Percentiles rank a stretch among this genome's conserved stretches.
Evolutionary conservation across 2,329 filamentous ascomycete species (phyloP).

Genomic region (Chalaropsis thielavioides): DNA sequence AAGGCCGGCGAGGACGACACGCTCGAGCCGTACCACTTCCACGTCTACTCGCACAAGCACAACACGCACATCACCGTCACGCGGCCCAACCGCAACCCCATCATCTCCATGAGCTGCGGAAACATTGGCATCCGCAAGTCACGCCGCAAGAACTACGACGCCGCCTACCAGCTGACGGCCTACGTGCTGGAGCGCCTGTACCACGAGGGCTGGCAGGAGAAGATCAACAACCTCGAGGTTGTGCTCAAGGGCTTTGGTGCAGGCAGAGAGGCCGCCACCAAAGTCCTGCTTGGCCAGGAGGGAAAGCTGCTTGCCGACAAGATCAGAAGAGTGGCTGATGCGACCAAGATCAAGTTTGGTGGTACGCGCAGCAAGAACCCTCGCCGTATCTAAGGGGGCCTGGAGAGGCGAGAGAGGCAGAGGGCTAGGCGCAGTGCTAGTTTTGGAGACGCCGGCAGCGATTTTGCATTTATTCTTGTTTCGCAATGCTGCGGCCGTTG

Average conservation of each 20-base stretch:
- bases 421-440: background rate
- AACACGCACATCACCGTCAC: constrained; percentile 91
- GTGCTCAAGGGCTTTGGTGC: constrained; percentile 71
- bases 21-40: constrained; percentile 63
- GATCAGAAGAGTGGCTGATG: constrained; percentile 69
- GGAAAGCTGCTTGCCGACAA: constrained; percentile 59
- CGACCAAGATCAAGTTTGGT: constrained; percentile 87
- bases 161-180: constrained; percentile 76
- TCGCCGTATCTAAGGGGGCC: constrained; percentile 49
- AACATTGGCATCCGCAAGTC: constrained; percentile 86
- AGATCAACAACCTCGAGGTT: constrained; percentile 66
- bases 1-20: constrained; percentile 21
- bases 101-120: constrained; percentile 68
- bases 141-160: constrained; percentile 70
- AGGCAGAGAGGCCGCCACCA: constrained; percentile 77
- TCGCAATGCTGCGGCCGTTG: background rate
- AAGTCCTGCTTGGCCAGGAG: constrained; percentile 76
- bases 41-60: constrained; percentile 78
- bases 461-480: background rate
- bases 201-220: constrained; percentile 60
- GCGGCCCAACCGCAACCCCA: constrained; percentile 60
- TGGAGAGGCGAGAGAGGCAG: constrained; percentile 10
- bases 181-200: constrained; percentile 75
- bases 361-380: constrained; percentile 74
- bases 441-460: background rate